A percentile compares a stretch with the other conserved stretches of the same genome.
phyloP scores from a whole-genome alignment of 2,329 filamentous ascomycete genomes.

The Ophiostoma ulmi region DNA sequence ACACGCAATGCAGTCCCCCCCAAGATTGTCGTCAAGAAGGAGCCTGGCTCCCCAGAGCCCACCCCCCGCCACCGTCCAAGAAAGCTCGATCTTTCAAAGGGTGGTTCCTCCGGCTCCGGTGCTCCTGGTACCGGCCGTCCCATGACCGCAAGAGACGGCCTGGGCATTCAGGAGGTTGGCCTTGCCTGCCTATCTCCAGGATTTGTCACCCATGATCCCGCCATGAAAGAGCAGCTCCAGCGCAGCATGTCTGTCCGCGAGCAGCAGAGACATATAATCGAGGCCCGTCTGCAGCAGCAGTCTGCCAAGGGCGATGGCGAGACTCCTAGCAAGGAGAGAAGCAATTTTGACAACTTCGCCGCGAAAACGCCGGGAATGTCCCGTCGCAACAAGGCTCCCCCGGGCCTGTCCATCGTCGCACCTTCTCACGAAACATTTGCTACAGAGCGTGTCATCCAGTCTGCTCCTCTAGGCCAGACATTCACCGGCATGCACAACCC shows the following conservation, averaged over 20 bases:
- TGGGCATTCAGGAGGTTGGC: constrained; percentile 87
- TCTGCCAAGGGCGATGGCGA: constrained; percentile 70
- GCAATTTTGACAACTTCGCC: constrained; percentile 44
- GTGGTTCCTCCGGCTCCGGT: constrained; percentile 46
- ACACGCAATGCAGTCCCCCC: constrained; percentile 45
- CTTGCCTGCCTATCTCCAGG: constrained; percentile 91
- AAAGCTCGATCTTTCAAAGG: constrained; percentile 71
- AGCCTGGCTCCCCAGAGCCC: constrained; percentile 81
- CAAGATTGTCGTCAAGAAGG: constrained; percentile 94
- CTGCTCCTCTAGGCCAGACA: constrained; percentile 86
- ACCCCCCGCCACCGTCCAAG: constrained; percentile 69
- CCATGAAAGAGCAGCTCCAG: constrained; percentile 92
- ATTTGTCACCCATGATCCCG: constrained; percentile 93
- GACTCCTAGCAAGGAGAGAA: constrained; percentile 51
- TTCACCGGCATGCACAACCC: constrained; percentile 86
- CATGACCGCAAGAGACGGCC: constrained; percentile 70
- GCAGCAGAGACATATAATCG: constrained; percentile 91
- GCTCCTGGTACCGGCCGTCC: constrained; percentile 62
- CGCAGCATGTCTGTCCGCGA: constrained; percentile 89
- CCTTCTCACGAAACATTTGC: constrained; percentile 89
- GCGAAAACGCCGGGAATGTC: constrained; percentile 70
- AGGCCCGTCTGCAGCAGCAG: constrained; percentile 81
- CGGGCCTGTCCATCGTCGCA: constrained; percentile 89
- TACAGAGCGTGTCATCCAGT: constrained; percentile 92
- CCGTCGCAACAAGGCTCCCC: constrained; percentile 72